Percentiles rank a stretch among this genome's conserved stretches.
phyloP scores from a whole-genome alignment of 2,329 filamentous ascomycete species.

The Aspergillus neoniger region DNA sequence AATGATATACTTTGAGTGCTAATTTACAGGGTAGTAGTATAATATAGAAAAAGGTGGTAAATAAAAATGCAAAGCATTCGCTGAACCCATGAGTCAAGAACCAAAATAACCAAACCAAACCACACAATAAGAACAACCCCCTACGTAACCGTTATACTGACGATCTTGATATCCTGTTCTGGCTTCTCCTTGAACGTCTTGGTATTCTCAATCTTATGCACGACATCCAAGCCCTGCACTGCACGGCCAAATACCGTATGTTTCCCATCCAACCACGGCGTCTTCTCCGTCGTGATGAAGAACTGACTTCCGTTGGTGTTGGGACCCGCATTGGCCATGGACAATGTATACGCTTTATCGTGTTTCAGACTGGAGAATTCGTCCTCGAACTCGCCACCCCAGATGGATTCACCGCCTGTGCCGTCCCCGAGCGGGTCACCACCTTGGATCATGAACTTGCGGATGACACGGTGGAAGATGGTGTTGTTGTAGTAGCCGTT shows the following conservation, averaged over 20 bases:
- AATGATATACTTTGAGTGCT: not conserved
- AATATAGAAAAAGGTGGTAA: not conserved
- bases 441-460: conserved; percentile 94
- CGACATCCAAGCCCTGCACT: conserved; percentile 86
- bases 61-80: not conserved
- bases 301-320: conserved; percentile 97
- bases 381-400: conserved; percentile 89
- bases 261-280: conserved; percentile 95
- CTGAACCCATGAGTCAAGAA: not conserved
- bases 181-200: conserved; percentile 90
- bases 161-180: conserved; percentile 94
- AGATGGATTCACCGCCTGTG: conserved; percentile 87
- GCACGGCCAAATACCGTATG: conserved; percentile 95
- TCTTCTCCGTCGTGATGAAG: conserved; percentile 97
- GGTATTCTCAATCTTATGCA: conserved; percentile 92
- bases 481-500: conserved; percentile 96
- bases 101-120: not conserved
- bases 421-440: conserved; percentile 87
- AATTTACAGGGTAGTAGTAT: not conserved
- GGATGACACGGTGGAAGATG: conserved; percentile 95
- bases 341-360: conserved; percentile 93
- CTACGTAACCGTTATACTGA: conserved; percentile 66
- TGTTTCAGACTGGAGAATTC: conserved; percentile 90
- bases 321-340: conserved; percentile 96
- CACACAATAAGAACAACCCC: not conserved